phyloP scores from a whole-genome alignment of 2,329 filamentous ascomycete genomes.

The Aspergillus fijiensis region DNA sequence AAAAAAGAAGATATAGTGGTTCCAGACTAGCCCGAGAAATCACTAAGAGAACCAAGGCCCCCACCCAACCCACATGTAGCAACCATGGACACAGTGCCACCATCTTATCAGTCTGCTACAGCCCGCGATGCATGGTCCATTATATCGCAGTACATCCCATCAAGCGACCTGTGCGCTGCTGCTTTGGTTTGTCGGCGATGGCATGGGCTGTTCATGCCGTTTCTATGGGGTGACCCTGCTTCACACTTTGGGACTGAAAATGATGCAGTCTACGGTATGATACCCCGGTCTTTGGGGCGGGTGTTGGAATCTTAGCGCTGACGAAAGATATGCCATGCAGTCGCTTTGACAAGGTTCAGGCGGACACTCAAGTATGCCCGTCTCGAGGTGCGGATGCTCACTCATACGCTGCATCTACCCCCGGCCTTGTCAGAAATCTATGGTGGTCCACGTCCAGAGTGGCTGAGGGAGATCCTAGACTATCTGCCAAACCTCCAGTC shows the following conservation, averaged over 20 bases:
- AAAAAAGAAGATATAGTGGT: too few species aligned
- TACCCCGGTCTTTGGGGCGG: neutral
- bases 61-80: neutral
- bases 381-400: slow-evolving; percentile 53
- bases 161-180: slow-evolving; percentile 56
- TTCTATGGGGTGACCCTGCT: slow-evolving; percentile 63
- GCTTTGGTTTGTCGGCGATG: slow-evolving; percentile 58
- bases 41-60: neutral
- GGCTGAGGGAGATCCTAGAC: slow-evolving; percentile 60
- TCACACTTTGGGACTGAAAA: slow-evolving; percentile 62
- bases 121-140: slow-evolving; percentile 56
- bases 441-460: slow-evolving; percentile 57
- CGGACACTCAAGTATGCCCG: slow-evolving; percentile 56
- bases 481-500: slow-evolving; percentile 59
- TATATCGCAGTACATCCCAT: slow-evolving; percentile 57
- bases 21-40: neutral
- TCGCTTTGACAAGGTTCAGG: slow-evolving; percentile 60
- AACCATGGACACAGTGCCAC: slow-evolving; percentile 57
- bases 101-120: slow-evolving; percentile 60
- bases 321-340: slow-evolving; percentile 31
- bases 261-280: slow-evolving; percentile 58
- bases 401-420: slow-evolving; percentile 62
- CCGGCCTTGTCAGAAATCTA: slow-evolving; percentile 62
- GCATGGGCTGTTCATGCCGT: slow-evolving; percentile 59
- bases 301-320: slow-evolving; percentile 7